Conservation (phyloP, 345 rosid genomes). For the Citrus unshiu region DNA sequence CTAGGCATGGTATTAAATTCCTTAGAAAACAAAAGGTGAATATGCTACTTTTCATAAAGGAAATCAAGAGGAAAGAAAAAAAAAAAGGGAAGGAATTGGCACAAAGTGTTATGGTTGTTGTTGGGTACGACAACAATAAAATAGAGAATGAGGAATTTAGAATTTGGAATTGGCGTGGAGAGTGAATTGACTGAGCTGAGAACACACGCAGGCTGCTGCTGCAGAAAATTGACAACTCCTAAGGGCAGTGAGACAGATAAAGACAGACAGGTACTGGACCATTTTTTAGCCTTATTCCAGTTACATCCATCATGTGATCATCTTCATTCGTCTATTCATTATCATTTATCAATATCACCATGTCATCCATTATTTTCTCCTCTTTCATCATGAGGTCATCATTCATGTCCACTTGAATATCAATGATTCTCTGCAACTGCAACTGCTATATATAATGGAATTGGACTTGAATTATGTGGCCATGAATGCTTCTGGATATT, state of each 20-base stretch:
- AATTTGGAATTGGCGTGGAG: not conserved
- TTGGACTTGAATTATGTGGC: not conserved
- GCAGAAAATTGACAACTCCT: conserved; percentile 10
- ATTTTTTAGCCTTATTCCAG: not conserved
- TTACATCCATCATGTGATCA: conserved; percentile 2
- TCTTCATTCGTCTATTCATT: not conserved
- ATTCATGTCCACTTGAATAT: not conserved
- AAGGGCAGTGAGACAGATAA: not conserved
- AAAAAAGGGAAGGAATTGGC: not conserved
- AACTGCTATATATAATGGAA: not conserved
- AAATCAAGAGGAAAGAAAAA: not conserved
- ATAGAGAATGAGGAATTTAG: not conserved
- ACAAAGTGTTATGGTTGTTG: not conserved
- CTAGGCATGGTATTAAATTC: not conserved
- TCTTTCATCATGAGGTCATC: not conserved
- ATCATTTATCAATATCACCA: not conserved
- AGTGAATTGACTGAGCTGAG: conserved; percentile 1
- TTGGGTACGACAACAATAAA: not conserved
- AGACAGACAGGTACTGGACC: not conserved
- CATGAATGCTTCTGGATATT: not conserved
- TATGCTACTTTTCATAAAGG: not conserved
- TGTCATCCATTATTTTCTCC: not conserved
- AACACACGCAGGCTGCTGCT: not conserved
- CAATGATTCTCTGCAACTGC: not conserved
- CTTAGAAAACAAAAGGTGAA: not conserved